phyloP scores from a whole-genome alignment of 148 eudicot genomes.

The Rhododendron mucronatum region DNA sequence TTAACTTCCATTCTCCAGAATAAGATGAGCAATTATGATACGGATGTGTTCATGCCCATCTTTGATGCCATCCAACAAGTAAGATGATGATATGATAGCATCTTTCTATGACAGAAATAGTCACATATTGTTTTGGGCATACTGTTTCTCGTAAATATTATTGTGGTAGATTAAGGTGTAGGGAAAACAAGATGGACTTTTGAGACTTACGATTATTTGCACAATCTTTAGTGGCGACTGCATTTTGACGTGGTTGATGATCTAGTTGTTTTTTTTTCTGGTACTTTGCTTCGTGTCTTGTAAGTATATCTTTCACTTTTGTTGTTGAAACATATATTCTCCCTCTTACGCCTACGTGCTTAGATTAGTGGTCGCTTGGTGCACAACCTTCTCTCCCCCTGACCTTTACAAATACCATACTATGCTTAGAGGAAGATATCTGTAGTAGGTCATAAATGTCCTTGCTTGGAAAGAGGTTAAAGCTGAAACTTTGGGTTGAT shows the following conservation, averaged over 20 bases:
- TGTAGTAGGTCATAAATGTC: neutral
- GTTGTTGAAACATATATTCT: neutral
- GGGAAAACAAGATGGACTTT: constrained; percentile 1
- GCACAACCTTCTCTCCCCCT: neutral
- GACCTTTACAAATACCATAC: neutral
- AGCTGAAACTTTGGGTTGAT: neutral
- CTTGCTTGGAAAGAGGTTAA: neutral
- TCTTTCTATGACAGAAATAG: neutral
- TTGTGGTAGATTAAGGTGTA: neutral
- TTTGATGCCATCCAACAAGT: constrained; percentile 87
- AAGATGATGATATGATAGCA: constrained; percentile 15
- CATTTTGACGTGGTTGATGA: neutral
- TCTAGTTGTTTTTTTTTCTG: neutral
- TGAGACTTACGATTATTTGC: neutral
- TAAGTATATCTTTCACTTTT: neutral
- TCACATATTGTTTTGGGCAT: neutral
- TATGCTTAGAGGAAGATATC: neutral
- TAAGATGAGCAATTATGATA: constrained; percentile 96
- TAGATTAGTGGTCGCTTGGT: neutral
- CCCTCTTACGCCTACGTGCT: neutral
- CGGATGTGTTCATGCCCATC: constrained; percentile 88
- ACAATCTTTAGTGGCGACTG: neutral
- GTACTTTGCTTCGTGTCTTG: neutral
- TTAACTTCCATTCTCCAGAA: constrained; percentile 95
- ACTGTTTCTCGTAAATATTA: neutral